These are phyloP conservation scores for Maudiozyma serrabonitensis DNA, from an alignment of 805 yeast genomes.

Conservation along the genomic window DNA sequence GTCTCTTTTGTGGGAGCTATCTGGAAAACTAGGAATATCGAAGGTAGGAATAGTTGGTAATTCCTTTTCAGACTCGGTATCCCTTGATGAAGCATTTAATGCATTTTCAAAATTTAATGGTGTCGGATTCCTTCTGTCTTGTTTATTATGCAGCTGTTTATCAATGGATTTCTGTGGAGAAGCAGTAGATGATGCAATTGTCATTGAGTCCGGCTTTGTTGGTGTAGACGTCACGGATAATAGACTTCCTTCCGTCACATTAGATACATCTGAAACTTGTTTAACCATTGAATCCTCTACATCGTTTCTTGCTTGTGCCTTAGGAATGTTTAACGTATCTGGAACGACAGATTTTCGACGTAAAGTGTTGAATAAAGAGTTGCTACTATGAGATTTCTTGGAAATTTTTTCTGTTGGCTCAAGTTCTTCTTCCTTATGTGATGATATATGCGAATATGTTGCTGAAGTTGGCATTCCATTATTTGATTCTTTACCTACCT, in stretches of 20 bases:
- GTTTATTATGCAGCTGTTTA: not conserved
- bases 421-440: not conserved
- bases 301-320: not conserved
- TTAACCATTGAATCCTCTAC: not conserved
- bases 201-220: not conserved
- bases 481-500: constrained; percentile 5
- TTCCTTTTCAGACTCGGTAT: not conserved
- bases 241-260: not conserved
- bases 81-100: not conserved
- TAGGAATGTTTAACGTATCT: not conserved
- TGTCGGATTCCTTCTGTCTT: constrained; percentile 18
- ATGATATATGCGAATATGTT: constrained; percentile 1
- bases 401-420: constrained; percentile 15
- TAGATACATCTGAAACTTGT: not conserved
- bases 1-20: constrained; percentile 18
- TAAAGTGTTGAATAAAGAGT: constrained; percentile 22
- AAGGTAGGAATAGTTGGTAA: not conserved
- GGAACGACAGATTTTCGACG: constrained; percentile 2
- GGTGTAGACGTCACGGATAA: not conserved
- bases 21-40: not conserved
- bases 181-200: not conserved
- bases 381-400: constrained; percentile 23
- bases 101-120: constrained; percentile 20
- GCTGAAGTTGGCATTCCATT: constrained; percentile 5
- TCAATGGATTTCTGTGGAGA: not conserved